A percentile compares a stretch with the other conserved stretches of the same genome.
These are phyloP conservation scores for Fusarium pininemorale DNA, from an alignment of 2,329 filamentous ascomycete genomes.

Conservation along the genomic window DNA sequence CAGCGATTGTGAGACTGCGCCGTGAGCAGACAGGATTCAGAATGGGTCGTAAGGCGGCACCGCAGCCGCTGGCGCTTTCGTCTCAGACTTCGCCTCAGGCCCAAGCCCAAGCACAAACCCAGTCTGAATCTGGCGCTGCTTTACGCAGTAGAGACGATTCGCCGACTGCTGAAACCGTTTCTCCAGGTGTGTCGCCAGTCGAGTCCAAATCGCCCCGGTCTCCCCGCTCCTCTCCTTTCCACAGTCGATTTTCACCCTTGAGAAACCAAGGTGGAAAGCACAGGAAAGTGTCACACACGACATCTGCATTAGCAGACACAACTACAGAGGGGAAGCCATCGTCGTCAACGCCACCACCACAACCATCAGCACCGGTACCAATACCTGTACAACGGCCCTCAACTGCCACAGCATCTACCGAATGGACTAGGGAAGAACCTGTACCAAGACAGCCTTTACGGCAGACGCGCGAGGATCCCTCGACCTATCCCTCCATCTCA, in stretches of 20 bases:
- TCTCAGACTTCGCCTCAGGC: constrained; percentile 32
- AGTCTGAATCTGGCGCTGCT: constrained; percentile 50
- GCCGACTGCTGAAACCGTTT: constrained; percentile 45
- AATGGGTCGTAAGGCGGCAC: constrained; percentile 68
- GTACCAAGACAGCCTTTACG: constrained; percentile 41
- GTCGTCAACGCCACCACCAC: background rate
- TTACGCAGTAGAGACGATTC: constrained; percentile 45
- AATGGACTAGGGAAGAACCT: constrained; percentile 29
- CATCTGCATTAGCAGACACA: constrained; percentile 31
- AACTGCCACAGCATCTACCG: constrained; percentile 26
- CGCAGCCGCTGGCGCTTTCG: constrained; percentile 64
- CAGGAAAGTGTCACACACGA: constrained; percentile 37
- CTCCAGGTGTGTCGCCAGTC: constrained; percentile 46
- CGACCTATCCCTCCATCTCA: constrained; percentile 42
- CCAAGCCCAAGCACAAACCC: constrained; percentile 16
- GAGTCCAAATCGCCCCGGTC: constrained; percentile 54
- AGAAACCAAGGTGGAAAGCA: constrained; percentile 38
- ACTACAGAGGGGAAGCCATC: constrained; percentile 5
- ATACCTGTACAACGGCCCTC: constrained; percentile 18
- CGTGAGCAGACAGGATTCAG: constrained; percentile 41
- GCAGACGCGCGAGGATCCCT: constrained; percentile 39
- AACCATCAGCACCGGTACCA: background rate
- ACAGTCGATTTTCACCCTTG: constrained; percentile 51
- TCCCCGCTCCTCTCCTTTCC: constrained; percentile 58
- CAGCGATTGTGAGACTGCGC: constrained; percentile 36